Evolutionary conservation across 2,329 filamentous ascomycete genomes (phyloP), one percentile per base, ranked within the genome.

Genomic region (Talaromyces amestolkiae): DNA sequence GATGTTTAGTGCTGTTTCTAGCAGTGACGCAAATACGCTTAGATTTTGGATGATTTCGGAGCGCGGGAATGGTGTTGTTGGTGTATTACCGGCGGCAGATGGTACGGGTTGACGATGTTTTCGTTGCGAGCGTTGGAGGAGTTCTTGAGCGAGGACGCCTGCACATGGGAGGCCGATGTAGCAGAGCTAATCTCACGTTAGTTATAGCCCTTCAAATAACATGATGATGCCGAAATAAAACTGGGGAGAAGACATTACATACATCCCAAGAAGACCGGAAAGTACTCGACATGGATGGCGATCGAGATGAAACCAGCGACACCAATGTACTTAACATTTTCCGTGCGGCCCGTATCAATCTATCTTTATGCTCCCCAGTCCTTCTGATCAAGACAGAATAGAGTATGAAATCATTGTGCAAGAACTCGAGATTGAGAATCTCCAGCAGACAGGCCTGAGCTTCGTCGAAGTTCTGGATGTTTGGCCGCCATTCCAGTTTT

Each of bases 131-230:
- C 65, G 68, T 45, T 69, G 69, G 41, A 72, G 70, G 3, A 72
- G 61, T 47, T 72, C 69, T 10, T 65, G 68, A 2, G 69, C 69
- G 1, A 72, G 65, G 13, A 68, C 66, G 4, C 67, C 71, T 1
- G 70, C 70, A n/a, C 66, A 69, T 15, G 71, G 71, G 5, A 72
- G 71, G n/a, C 70, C 71, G 22, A 67, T 39, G n/a, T 68, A 70
- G n/a, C 67, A 68, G 9, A 70, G 62, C 67, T 69, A 15, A 43
- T 24, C 3, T 24, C 22, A 13, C 8, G 24, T 35, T 9, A 63
- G 37, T n/a, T 2, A 13, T 53, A 53, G 11, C 41, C 15, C 15
- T n/a, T 17, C n/a, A 41, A 2, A 24, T 10, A 47, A 27, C 15
- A 22, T 15, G 17, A 31, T 31, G 22, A 37, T 6, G 19, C 27